These are phyloP conservation scores for Cicer arietinum DNA, from an alignment of 306 rosid genomes.

Conservation along the genomic window DNA sequence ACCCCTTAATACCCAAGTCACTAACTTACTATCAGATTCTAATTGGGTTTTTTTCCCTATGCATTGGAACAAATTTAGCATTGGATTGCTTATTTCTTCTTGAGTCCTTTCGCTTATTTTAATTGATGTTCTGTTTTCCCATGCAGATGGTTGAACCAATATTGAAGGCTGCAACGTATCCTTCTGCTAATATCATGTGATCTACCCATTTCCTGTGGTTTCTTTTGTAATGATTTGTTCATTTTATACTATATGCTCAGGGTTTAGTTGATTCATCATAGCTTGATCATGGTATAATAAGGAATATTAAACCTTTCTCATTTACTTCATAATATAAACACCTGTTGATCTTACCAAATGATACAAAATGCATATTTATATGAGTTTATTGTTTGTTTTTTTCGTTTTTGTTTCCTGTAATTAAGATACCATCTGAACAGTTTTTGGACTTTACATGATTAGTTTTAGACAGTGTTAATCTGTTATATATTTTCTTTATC, in stretches of 20 bases:
- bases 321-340: background rate
- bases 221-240: slow-evolving; percentile 9
- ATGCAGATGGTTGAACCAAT: slow-evolving; percentile 95
- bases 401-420: background rate
- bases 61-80: slow-evolving; percentile 8
- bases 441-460: background rate
- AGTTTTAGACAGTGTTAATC: background rate
- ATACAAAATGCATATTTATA: background rate
- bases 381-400: background rate
- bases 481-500: background rate
- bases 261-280: slow-evolving; percentile 24
- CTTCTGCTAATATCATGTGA: slow-evolving; percentile 40
- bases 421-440: background rate
- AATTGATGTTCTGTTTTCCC: slow-evolving; percentile 31
- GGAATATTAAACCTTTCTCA: background rate
- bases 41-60: background rate
- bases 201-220: background rate
- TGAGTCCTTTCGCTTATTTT: slow-evolving; percentile 15
- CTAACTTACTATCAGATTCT: background rate
- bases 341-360: slow-evolving; percentile 23
- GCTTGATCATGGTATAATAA: slow-evolving; percentile 1
- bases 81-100: slow-evolving; percentile 21
- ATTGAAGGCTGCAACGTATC: slow-evolving; percentile 90
- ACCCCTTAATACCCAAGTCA: no score
- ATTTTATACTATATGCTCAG: background rate